These are phyloP conservation scores for Podila verticillata DNA, from an alignment of 192 early-diverging fungal genomes.

Conservation along the genomic window DNA sequence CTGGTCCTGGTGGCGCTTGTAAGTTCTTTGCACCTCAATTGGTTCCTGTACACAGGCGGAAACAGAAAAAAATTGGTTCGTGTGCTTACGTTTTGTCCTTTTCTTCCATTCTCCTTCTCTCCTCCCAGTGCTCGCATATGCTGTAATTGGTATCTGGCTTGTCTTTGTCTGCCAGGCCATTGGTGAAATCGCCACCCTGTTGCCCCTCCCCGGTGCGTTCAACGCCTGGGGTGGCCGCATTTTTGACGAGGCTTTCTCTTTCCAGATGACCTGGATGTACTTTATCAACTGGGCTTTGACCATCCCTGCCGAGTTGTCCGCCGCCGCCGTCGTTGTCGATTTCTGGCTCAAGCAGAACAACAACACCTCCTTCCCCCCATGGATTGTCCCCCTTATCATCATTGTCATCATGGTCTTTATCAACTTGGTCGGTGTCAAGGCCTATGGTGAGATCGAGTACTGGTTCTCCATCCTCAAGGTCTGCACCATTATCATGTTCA, in stretches of 20 bases:
- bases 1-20: slow-evolving; percentile 77
- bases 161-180: slow-evolving; percentile 78
- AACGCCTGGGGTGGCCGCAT: slow-evolving; percentile 81
- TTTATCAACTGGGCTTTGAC: slow-evolving; percentile 69
- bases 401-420: slow-evolving; percentile 70
- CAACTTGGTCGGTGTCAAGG: slow-evolving; percentile 70
- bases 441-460: slow-evolving; percentile 86
- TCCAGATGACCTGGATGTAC: slow-evolving; percentile 75
- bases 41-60: no score
- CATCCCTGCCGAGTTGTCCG: slow-evolving; percentile 78
- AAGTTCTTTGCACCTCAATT: not conserved
- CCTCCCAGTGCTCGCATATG: slow-evolving; percentile 71
- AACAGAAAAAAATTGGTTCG: not conserved
- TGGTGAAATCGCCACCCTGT: slow-evolving; percentile 85
- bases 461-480: slow-evolving; percentile 74
- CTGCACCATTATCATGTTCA: slow-evolving; percentile 81
- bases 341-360: slow-evolving; percentile 55
- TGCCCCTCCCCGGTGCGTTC: slow-evolving; percentile 85
- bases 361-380: slow-evolving; percentile 19
- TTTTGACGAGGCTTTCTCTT: slow-evolving; percentile 79
- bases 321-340: slow-evolving; percentile 77
- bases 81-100: not conserved
- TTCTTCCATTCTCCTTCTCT: not conserved
- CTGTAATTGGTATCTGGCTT: slow-evolving; percentile 70
- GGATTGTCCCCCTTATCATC: slow-evolving; percentile 50